Conservation (phyloP, 1,284 basidiomycete genomes). For the Apiotrichum laibachii region DNA sequence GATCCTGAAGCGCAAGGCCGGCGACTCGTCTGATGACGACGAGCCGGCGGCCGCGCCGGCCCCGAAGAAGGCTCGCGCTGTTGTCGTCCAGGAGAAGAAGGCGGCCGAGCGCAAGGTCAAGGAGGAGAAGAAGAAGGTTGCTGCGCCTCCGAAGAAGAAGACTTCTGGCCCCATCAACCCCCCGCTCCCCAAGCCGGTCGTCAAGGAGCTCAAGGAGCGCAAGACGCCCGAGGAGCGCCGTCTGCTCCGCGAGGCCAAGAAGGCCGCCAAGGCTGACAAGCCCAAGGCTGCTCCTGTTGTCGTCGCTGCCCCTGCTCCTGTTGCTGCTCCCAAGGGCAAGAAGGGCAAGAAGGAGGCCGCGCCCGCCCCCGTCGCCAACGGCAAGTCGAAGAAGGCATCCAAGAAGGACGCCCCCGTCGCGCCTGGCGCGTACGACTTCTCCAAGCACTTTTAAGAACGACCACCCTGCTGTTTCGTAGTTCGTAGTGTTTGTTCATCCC, state of each 20-base stretch:
- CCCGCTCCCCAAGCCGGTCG: neutral
- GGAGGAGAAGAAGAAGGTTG: slow-evolving; percentile 13
- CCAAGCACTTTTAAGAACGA: slow-evolving; percentile 29
- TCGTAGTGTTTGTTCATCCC: too few relatives aligned
- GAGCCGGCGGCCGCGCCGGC: slow-evolving; percentile 1
- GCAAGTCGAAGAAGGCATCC: slow-evolving; percentile 1
- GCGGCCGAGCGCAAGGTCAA: slow-evolving; percentile 9
- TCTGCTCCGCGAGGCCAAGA: slow-evolving; percentile 3
- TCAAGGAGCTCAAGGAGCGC: slow-evolving; percentile 16
- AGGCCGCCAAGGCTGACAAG: neutral
- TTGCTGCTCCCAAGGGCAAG: neutral
- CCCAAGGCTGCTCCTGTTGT: neutral
- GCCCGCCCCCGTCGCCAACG: neutral
- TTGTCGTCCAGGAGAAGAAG: slow-evolving; percentile 17
- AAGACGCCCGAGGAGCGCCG: slow-evolving; percentile 14
- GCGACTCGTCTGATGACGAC: neutral
- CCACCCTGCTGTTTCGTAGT: neutral
- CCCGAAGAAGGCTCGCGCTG: neutral
- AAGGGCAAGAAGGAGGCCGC: slow-evolving; percentile 3
- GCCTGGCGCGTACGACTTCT: slow-evolving; percentile 30
- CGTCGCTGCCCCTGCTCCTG: neutral
- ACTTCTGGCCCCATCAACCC: slow-evolving; percentile 1
- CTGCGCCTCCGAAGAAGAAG: slow-evolving; percentile 22
- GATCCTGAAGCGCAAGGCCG: slow-evolving; percentile 17
- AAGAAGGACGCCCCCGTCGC: slow-evolving; percentile 6